Evolutionary conservation across 768 basidiomycete genomes (phyloP), one percentile per base, ranked within the genome.

Genomic region (Inosperma sp.): DNA sequence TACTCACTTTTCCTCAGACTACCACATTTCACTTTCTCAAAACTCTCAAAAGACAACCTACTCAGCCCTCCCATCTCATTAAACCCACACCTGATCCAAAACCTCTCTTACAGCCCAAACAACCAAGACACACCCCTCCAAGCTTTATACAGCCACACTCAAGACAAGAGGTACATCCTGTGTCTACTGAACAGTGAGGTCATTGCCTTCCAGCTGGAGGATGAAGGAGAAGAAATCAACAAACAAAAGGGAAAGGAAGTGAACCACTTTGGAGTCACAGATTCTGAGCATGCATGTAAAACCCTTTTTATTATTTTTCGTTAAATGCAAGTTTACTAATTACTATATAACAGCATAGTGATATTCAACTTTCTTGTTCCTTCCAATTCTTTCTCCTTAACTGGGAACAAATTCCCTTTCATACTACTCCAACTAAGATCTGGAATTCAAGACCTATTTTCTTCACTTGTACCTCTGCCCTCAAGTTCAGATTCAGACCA

Each of bases 51-150:
- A 61, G 62, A 19, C 52, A 54, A 23, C 62, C 65, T 4, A 54
- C 59, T 14, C 62, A 76, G 5, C 79, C 76, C 17, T 72, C 81
- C n/a, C n/a, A n/a, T n/a, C n/a, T n/a, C n/a, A n/a, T n/a, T n/a
- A n/a, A n/a, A n/a, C n/a, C n/a, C n/a, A n/a, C n/a, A n/a, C n/a
- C n/a, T n/a, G n/a, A n/a, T n/a, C 10, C 95, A 97, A 59, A 88
- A 88, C 47, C 78, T 98, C 13, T 83, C 84, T 0, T 97, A 97
- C 65, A 91, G 93, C 0, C 93, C 95, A 5, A 94, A 94, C 65
- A 92, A 87, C 62, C 83, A 86, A 66, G 90, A 94, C 63, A 81
- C 78, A 56, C 69, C 78, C 7, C 60, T 84, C 10, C 93, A 95
- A 62, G 69, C 80, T 4, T 65, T 79, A 8, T 97, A 95, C 71